These are phyloP conservation scores for Entamoeba dispar DNA, from an alignment of 208 protist genomes.

Conservation along the genomic window DNA sequence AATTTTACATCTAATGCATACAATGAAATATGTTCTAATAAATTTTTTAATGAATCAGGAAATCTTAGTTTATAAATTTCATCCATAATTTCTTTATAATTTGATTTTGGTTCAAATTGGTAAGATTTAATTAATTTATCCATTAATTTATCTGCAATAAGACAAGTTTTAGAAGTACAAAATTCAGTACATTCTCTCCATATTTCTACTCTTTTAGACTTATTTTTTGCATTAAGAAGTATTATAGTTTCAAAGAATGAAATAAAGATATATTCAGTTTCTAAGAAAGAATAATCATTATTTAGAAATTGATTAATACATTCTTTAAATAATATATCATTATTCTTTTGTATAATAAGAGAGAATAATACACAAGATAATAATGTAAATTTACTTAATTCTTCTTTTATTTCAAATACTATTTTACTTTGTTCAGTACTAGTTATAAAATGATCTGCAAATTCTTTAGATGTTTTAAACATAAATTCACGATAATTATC, in stretches of 20 bases:
- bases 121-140: background rate
- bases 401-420: background rate
- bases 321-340: background rate
- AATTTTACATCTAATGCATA: background rate
- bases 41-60: background rate
- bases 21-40: background rate
- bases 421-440: background rate
- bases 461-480: too few species aligned
- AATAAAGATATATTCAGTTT: background rate
- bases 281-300: background rate
- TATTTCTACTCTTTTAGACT: background rate
- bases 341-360: background rate
- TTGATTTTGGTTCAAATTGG: background rate
- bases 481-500: background rate
- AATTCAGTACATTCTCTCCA: background rate
- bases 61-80: background rate
- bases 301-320: background rate
- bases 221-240: background rate
- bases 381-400: background rate
- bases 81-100: background rate
- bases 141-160: background rate
- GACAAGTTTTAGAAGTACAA: background rate
- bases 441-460: background rate
- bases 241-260: background rate
- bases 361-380: background rate